A percentile compares a stretch with the other conserved stretches of the same genome.
Conservation (phyloP, 176 grass and related monocot species). For the Triticum urartu region DNA sequence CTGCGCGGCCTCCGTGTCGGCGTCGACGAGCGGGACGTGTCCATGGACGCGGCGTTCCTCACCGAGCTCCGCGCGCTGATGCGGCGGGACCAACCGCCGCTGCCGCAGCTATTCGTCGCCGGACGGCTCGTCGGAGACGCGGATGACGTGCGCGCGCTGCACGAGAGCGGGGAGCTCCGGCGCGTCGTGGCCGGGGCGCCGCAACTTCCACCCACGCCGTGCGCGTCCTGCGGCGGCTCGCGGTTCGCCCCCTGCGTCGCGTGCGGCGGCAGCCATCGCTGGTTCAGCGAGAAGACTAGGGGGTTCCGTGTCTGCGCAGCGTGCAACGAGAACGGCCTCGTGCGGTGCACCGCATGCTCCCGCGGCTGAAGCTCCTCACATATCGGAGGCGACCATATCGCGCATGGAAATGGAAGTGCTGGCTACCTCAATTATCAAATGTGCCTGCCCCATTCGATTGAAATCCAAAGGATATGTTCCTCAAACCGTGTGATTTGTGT, state of each 20-base stretch:
- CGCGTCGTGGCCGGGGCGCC: slow-evolving; percentile 51
- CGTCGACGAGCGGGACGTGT: slow-evolving; percentile 89
- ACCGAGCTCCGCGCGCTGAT: slow-evolving; percentile 54
- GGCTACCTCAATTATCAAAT: background rate
- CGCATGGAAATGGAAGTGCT: slow-evolving; percentile 19
- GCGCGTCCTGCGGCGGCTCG: slow-evolving; percentile 62
- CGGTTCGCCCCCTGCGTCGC: slow-evolving; percentile 55
- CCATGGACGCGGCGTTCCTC: slow-evolving; percentile 78
- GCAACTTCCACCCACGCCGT: slow-evolving; percentile 27
- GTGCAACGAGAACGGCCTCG: slow-evolving; percentile 92
- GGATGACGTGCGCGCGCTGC: slow-evolving; percentile 68
- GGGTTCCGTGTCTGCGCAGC: slow-evolving; percentile 68
- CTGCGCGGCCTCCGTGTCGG: slow-evolving; percentile 68
- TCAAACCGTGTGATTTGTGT: slow-evolving; percentile 8
- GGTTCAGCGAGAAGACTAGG: slow-evolving; percentile 74
- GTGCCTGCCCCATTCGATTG: slow-evolving; percentile 29
- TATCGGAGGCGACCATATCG: background rate
- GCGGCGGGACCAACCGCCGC: slow-evolving; percentile 29
- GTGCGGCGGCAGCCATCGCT: slow-evolving; percentile 63
- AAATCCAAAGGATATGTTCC: slow-evolving; percentile 14
- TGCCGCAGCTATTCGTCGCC: slow-evolving; percentile 86
- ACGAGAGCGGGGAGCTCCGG: slow-evolving; percentile 76
- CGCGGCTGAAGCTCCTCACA: background rate
- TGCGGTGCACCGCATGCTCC: slow-evolving; percentile 51
- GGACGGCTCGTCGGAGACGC: slow-evolving; percentile 66